Conservation (phyloP, 2,329 filamentous ascomycete species). For the Diplodia corticola region DNA sequence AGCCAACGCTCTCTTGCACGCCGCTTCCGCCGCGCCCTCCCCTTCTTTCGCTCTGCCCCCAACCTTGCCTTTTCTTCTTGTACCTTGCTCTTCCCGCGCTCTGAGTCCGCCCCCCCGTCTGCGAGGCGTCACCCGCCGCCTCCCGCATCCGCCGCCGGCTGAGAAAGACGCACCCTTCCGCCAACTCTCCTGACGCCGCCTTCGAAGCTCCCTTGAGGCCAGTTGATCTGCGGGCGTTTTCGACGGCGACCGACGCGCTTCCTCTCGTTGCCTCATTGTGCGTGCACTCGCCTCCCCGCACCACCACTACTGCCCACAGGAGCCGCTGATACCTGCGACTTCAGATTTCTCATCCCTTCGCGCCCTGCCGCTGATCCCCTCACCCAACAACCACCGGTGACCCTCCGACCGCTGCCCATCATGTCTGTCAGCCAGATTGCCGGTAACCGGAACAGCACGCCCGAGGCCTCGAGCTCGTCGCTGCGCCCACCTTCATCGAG, state of each 20-base stretch:
- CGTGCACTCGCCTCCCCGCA: background rate
- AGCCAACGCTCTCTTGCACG: constrained; percentile 15
- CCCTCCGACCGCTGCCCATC: constrained; percentile 26
- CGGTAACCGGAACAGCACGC: constrained; percentile 91
- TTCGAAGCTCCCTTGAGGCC: constrained; percentile 24
- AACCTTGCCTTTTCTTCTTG: constrained; percentile 22
- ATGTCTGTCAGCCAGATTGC: constrained; percentile 53
- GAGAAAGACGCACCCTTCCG: constrained; percentile 12
- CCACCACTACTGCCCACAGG: background rate
- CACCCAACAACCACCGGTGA: background rate
- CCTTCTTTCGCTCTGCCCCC: constrained; percentile 5
- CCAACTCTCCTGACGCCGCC: constrained; percentile 21
- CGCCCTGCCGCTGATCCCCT: background rate
- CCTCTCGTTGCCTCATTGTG: constrained; percentile 18
- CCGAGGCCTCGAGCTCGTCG: constrained; percentile 80
- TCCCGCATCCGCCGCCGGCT: constrained; percentile 12
- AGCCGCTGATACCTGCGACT: background rate
- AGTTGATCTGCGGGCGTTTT: constrained; percentile 24
- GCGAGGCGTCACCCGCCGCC: constrained; percentile 17
- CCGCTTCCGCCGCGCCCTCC: constrained; percentile 1
- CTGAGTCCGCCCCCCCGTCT: background rate
- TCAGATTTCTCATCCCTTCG: constrained; percentile 17
- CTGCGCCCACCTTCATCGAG: constrained; percentile 81
- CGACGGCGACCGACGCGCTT: constrained; percentile 4
- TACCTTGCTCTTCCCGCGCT: constrained; percentile 19